Base-by-base conservation (phyloP, 768 basidiomycete species). In the Boletus sp. region DNA sequence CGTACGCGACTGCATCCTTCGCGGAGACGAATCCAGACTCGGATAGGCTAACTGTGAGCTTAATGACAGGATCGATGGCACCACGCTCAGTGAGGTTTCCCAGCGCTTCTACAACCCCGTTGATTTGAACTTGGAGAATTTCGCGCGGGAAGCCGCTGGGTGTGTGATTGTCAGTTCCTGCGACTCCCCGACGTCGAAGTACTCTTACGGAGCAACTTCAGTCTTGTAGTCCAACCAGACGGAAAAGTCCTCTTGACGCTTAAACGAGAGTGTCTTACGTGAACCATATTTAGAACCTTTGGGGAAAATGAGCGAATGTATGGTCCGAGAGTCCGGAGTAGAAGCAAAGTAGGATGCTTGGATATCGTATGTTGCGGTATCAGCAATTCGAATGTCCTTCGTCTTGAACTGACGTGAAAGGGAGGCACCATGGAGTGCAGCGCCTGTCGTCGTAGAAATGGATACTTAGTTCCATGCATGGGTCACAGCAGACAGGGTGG, bases 381-480 rank as follows among this genome's bases (percentile, higher is more conserved):
- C 97, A 5, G 79, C 70, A 30, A 98, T 79, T 56, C 91, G 89
- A 69, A 98, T 88, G 62, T 88, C 85, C 75, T 98, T 99, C 46
- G 97, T 97, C 75, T 90, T 89, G 80, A 97, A 98, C 64, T 91
- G 91, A 38, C 88, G 79, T 60, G 88, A 93, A 27, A 95, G 79
- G 23, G 83, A 79, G 4, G 97, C 96, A 15, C 95, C 97, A 57
- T 96, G 85, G 46, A 97, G 84, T 1, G 90, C 96, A 23, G 96
- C 94, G 40, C 87, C 84, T 77, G 51, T 47, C 15, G 9, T 43
- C 35, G 30, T 17, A 15, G 30, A 54, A 19, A 10, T 9, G 49
- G 19, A 25, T 19, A 32, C 5, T 55, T 51, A 51, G 62, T 48
- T 50, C 27, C 29, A 50, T n/a, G 21, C 29, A 43, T 32, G 1